Evolutionary conservation across 2,329 filamentous ascomycete species (phyloP), one percentile per base, ranked within the genome.

Genomic region (Colletotrichum liriopes): DNA sequence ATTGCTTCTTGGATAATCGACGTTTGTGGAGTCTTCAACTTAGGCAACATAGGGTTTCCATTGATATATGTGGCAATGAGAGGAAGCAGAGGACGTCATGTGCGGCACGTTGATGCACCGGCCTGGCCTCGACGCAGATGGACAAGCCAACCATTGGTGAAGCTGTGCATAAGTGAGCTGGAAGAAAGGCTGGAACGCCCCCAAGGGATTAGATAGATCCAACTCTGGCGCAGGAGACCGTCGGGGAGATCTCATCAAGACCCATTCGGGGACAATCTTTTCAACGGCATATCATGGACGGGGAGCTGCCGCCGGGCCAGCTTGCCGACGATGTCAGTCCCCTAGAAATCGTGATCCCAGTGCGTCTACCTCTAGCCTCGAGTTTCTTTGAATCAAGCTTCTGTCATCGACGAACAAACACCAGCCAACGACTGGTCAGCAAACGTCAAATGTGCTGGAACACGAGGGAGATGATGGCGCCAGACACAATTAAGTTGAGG

Each of bases 181-280:
- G 2, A 47, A n/a, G 8, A 47, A 9, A 47, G 6, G n/a, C 7
- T 23, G 8, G n/a, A 23, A 47, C n/a, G n/a, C 20, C 20, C 43
- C n/a, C 43, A 4, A 20, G 20, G n/a, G 18, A 7, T n/a, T 47
- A 18, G 20, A 23, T 47, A 47, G 20, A 26, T 20, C 18, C 18
- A 43, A 52, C 9, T 29, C 43, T 56, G 39, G 16, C 49, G 66
- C 32, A 65, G 16, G 20, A 49, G 16, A 16, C 66, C 51, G 52
- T 35, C 61, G 45, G 54, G 61, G 14, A 65, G 45, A 32, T 12
- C 6, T 26, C 7, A 29, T 11, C 8, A 47, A 18, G n/a, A 11
- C 14, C 23, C 20, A 18, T n/a, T 37, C 11, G 18, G 20, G 29
- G 29, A 32, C 5, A 18, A 23, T 11, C 49, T n/a, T 18, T 18